Conservation (phyloP, 345 rosid species). For the Aurinia saxatilis region DNA sequence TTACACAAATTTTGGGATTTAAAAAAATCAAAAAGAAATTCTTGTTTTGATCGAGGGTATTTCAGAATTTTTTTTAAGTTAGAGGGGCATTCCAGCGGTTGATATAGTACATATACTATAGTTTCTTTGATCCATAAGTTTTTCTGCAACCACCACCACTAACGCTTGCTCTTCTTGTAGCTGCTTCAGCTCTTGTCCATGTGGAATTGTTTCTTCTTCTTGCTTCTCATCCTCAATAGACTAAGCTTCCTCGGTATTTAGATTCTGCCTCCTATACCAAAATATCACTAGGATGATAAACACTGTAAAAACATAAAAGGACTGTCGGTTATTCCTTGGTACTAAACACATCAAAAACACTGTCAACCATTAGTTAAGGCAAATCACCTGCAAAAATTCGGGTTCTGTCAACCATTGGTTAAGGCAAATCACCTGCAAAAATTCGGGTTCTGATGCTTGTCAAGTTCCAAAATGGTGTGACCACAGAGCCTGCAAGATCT, state of each 20-base stretch:
- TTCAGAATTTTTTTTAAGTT: too few species aligned
- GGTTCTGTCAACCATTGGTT: too few species aligned
- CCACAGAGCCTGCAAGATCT: slow-evolving; percentile 66
- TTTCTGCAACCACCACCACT: slow-evolving; percentile 24
- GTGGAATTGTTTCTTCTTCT: slow-evolving; percentile 14
- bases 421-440: too few species aligned
- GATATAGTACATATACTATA: not conserved
- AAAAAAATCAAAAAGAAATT: too few species aligned
- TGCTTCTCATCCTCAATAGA: slow-evolving; percentile 22
- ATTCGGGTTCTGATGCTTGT: slow-evolving; percentile 71
- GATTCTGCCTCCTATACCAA: slow-evolving; percentile 51
- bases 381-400: slow-evolving; percentile 53
- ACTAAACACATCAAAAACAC: not conserved
- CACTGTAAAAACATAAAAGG: slow-evolving; percentile 43
- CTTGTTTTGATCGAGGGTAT: too few species aligned
- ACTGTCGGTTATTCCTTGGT: not conserved
- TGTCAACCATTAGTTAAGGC: not conserved
- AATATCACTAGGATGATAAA: slow-evolving; percentile 70
- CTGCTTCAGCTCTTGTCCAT: not conserved
- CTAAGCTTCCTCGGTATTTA: slow-evolving; percentile 29
- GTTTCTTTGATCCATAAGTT: slow-evolving; percentile 16
- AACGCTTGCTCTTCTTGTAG: slow-evolving; percentile 19
- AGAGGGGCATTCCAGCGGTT: too few species aligned
- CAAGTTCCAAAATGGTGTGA: slow-evolving; percentile 81
- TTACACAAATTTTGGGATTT: too few species aligned